Conservation (phyloP, 768 basidiomycete genomes). For the Cubamyces lactineus region DNA sequence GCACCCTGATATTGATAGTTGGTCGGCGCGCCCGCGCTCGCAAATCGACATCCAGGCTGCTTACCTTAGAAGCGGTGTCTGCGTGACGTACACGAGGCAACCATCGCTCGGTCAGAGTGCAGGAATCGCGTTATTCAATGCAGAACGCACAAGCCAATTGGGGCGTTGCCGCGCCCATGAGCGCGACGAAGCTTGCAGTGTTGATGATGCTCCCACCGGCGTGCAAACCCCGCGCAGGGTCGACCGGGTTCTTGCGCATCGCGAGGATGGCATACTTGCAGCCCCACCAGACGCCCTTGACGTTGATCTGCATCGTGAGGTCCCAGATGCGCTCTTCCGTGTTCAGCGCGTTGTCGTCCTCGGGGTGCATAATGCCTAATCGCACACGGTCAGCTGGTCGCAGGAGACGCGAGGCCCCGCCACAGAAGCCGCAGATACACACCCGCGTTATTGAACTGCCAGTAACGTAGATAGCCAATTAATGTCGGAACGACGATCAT, state of each 20-base stretch:
- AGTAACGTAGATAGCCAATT: background rate
- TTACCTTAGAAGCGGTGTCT: slow-evolving; percentile 95
- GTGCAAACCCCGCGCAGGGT: slow-evolving; percentile 77
- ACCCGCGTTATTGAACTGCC: slow-evolving; percentile 93
- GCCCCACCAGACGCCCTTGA: slow-evolving; percentile 99
- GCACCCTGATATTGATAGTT: slow-evolving; percentile 60
- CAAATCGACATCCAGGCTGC: background rate
- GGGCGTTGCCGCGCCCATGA: slow-evolving; percentile 95
- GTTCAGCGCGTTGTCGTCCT: slow-evolving; percentile 92
- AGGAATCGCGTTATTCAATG: background rate
- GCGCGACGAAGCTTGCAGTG: slow-evolving; percentile 95
- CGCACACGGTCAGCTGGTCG: background rate
- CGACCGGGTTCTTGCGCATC: slow-evolving; percentile 91
- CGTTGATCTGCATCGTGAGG: slow-evolving; percentile 89
- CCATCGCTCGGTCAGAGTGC: background rate
- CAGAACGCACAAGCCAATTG: slow-evolving; percentile 90
- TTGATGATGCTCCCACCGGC: slow-evolving; percentile 94
- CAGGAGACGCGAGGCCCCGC: background rate
- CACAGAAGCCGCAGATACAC: slow-evolving; percentile 26
- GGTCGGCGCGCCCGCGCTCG: background rate
- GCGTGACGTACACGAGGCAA: background rate
- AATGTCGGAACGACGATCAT: background rate
- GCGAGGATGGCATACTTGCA: slow-evolving; percentile 97
- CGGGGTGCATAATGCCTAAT: slow-evolving; percentile 96
- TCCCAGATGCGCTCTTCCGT: slow-evolving; percentile 98